These are phyloP conservation scores for Phytopythium kandeliae DNA, from an alignment of 352 stramenopile genomes.

Conservation along the genomic window DNA sequence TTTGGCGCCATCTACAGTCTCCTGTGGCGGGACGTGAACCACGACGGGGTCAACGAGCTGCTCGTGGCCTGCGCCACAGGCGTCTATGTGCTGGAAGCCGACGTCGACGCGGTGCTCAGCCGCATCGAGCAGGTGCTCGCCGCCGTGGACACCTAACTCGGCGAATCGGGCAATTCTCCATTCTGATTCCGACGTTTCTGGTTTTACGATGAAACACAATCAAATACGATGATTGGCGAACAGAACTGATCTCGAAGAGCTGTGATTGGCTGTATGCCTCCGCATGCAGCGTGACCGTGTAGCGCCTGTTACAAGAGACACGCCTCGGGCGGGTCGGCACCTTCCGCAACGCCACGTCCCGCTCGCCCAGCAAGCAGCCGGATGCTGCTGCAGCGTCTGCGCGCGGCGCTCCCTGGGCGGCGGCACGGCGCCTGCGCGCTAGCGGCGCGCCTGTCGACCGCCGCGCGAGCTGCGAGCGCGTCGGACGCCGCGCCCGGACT, in stretches of 20 bases:
- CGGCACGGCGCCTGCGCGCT: not conserved
- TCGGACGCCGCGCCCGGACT: constrained; percentile 33
- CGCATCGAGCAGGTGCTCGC: constrained; percentile 22
- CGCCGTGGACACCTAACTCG: not conserved
- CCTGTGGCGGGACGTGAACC: constrained; percentile 57
- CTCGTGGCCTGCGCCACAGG: constrained; percentile 59
- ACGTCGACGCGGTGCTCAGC: constrained; percentile 29
- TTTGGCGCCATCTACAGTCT: constrained; percentile 75
- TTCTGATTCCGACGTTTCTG: not conserved
- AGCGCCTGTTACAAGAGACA: too few relatives aligned
- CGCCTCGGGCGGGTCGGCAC: too few relatives aligned
- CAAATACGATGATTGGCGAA: too few relatives aligned
- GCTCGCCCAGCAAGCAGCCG: too few relatives aligned
- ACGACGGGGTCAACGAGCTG: constrained; percentile 55
- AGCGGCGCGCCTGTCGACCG: not conserved
- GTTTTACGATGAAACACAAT: too few relatives aligned
- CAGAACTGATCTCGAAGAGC: too few relatives aligned
- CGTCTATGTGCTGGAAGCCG: constrained; percentile 60
- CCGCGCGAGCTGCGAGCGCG: not conserved
- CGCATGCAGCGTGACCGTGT: too few relatives aligned
- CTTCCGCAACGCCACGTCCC: too few relatives aligned
- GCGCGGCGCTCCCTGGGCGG: not conserved
- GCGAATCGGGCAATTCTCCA: not conserved
- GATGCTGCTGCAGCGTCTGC: not conserved
- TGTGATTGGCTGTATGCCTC: too few relatives aligned